Conservation (phyloP, 2,329 filamentous ascomycete genomes). For the Clarireedia monteithiana region DNA sequence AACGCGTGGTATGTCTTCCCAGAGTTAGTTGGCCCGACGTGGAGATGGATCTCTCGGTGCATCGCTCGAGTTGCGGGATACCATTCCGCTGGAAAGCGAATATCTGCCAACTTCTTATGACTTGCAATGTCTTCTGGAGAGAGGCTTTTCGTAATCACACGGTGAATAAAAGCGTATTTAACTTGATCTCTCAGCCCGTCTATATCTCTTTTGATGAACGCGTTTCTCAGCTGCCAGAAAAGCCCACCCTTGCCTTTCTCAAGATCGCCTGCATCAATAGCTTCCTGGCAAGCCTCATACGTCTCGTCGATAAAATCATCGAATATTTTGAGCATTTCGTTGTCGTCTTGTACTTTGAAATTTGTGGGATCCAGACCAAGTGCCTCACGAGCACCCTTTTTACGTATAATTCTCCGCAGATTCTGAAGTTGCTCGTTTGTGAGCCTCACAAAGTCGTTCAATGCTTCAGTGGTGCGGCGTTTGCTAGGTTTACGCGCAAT, state of each 20-base stretch:
- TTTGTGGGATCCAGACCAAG: not conserved
- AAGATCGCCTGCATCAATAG: slow-evolving; percentile 9
- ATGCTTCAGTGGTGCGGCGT: too few species aligned
- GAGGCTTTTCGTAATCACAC: slow-evolving; percentile 36
- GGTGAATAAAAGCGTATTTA: slow-evolving; percentile 50
- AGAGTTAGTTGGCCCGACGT: slow-evolving; percentile 95
- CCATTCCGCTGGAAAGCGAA: slow-evolving; percentile 89
- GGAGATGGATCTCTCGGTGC: slow-evolving; percentile 79
- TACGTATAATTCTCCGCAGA: not conserved
- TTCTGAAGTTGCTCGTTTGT: not conserved
- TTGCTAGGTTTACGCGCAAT: too few species aligned
- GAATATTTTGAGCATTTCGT: not conserved
- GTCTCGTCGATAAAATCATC: not conserved
- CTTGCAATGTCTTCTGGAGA: slow-evolving; percentile 23
- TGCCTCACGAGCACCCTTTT: not conserved
- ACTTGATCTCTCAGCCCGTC: slow-evolving; percentile 49
- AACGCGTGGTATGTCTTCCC: slow-evolving; percentile 96
- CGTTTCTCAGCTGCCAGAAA: slow-evolving; percentile 40
- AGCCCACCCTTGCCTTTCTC: slow-evolving; percentile 17
- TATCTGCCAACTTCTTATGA: slow-evolving; percentile 64
- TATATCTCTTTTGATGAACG: slow-evolving; percentile 47
- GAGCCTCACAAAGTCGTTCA: too few species aligned
- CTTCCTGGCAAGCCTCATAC: not conserved
- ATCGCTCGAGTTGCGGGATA: slow-evolving; percentile 75
- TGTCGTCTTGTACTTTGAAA: not conserved